Conservation (phyloP, 2,329 filamentous ascomycete genomes). For the Aureobasidium sp. region DNA sequence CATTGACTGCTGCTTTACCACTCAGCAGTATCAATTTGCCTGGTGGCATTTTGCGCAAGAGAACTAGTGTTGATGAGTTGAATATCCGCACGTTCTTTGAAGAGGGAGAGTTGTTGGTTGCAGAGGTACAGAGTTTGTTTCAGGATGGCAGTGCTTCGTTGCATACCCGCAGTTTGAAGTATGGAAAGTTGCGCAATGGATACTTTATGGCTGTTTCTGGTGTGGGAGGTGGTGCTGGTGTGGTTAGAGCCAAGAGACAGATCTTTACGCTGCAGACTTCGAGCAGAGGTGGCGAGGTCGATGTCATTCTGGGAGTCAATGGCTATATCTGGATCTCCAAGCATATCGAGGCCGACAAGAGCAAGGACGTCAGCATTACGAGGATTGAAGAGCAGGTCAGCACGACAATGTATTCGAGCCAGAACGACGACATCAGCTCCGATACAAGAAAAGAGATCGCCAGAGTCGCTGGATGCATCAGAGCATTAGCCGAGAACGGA, state of each 20-base stretch:
- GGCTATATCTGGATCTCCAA: slow-evolving; percentile 95
- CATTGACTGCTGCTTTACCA: slow-evolving; percentile 75
- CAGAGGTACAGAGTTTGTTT: slow-evolving; percentile 87
- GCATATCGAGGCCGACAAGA: slow-evolving; percentile 55
- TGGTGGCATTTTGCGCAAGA: slow-evolving; percentile 80
- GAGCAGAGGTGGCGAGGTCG: slow-evolving; percentile 58
- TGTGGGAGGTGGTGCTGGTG: slow-evolving; percentile 67
- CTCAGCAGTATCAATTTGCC: slow-evolving; percentile 90
- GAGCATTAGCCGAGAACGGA: slow-evolving; percentile 72
- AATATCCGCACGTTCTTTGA: slow-evolving; percentile 97
- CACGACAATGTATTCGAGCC: slow-evolving; percentile 82
- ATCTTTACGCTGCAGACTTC: slow-evolving; percentile 68
- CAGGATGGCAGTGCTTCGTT: slow-evolving; percentile 77
- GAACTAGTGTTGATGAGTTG: slow-evolving; percentile 92
- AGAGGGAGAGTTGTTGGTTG: slow-evolving; percentile 87
- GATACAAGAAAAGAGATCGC: slow-evolving; percentile 83
- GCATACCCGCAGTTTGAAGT: slow-evolving; percentile 84
- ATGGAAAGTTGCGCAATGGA: slow-evolving; percentile 92
- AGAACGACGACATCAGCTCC: slow-evolving; percentile 76
- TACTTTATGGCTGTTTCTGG: slow-evolving; percentile 77
- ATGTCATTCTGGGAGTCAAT: slow-evolving; percentile 88
- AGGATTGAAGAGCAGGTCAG: slow-evolving; percentile 81
- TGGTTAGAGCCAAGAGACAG: slow-evolving; percentile 76
- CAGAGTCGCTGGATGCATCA: slow-evolving; percentile 70
- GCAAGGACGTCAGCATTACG: slow-evolving; percentile 57